phyloP scores from a whole-genome alignment of 306 rosid species.

The Vachellia collinsii region DNA sequence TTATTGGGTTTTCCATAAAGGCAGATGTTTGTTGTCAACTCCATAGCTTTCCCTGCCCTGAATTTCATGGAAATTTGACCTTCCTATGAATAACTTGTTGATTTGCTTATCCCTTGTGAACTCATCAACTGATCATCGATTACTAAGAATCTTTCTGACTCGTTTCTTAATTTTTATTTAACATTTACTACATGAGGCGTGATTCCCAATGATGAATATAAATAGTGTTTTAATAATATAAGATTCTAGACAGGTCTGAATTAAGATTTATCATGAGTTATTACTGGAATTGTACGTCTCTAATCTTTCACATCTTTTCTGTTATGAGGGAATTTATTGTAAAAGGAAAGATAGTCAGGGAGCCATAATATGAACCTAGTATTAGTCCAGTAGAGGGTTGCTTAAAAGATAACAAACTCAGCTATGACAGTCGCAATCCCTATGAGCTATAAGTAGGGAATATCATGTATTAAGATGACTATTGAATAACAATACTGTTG shows the following conservation, averaged over 20 bases:
- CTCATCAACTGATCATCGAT: conserved; percentile 22
- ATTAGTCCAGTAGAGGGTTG: neutral
- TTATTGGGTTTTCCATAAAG: conserved; percentile 3
- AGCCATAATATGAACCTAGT: neutral
- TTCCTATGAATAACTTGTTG: conserved; percentile 16
- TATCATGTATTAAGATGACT: neutral
- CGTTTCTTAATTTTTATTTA: neutral
- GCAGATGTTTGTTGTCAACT: neutral
- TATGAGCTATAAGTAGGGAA: neutral
- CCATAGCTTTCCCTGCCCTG: neutral
- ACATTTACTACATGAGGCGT: neutral
- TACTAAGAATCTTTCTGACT: conserved; percentile 13
- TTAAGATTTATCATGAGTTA: neutral
- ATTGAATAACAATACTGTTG: neutral
- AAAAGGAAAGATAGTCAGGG: neutral
- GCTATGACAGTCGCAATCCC: neutral
- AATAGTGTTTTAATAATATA: neutral
- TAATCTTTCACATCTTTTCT: neutral
- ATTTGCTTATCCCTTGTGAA: neutral
- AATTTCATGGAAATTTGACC: neutral
- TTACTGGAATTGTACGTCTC: neutral
- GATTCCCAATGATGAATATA: conserved; percentile 1
- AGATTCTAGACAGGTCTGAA: neutral
- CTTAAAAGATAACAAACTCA: neutral
- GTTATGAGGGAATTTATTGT: neutral